phyloP scores from a whole-genome alignment of 2,329 filamentous ascomycete genomes.

The Reticulascus tulasneorum region DNA sequence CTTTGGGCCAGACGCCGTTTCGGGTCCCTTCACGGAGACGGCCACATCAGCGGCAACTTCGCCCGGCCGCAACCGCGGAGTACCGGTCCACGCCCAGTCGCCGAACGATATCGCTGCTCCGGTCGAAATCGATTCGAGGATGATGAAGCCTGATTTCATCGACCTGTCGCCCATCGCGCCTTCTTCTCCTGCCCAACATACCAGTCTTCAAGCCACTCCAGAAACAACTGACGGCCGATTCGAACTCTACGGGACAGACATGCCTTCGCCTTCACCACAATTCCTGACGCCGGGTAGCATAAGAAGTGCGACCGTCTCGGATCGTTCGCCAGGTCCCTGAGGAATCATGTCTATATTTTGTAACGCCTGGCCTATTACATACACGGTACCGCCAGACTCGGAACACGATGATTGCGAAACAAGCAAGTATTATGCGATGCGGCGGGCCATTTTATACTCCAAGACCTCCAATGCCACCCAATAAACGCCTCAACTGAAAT shows the following conservation, averaged over 20 bases:
- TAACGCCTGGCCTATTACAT: background rate
- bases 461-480: no score
- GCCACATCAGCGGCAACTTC: conserved; percentile 20
- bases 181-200: no score
- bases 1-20: conserved; percentile 37
- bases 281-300: conserved; percentile 7
- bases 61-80: conserved; percentile 30
- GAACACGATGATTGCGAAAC: background rate
- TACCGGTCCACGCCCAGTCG: conserved; percentile 39
- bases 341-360: background rate
- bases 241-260: conserved; percentile 41
- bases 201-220: no score
- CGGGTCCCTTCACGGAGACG: conserved; percentile 43
- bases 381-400: no score
- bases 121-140: conserved; percentile 49
- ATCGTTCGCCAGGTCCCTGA: conserved; percentile 7
- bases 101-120: conserved; percentile 47
- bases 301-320: conserved; percentile 3
- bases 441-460: no score
- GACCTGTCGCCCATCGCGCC: conserved; percentile 15
- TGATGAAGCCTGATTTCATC: background rate
- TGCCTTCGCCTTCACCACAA: conserved; percentile 12
- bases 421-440: conserved; percentile 7
- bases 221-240: conserved; percentile 29
- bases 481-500: no score